Percentiles rank a stretch among this genome's conserved stretches.
Evolutionary conservation across 2,329 filamentous ascomycete genomes (phyloP).

Genomic region (Trichoderma koningiopsis): DNA sequence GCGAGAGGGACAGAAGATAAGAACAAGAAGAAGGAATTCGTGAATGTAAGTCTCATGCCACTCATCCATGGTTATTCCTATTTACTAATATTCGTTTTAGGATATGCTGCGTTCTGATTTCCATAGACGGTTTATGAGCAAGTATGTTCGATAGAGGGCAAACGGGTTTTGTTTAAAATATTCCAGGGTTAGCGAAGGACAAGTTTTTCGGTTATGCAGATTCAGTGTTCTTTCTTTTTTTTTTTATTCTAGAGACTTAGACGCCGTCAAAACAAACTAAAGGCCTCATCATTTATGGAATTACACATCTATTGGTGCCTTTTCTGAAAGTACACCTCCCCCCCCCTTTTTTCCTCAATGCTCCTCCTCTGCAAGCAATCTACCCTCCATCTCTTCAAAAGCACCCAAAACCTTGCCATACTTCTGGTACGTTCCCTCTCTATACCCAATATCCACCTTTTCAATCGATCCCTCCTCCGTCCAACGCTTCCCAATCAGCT

Average conservation of each 20-base stretch:
- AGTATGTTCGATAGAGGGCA: slow-evolving; percentile 56
- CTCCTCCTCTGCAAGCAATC: slow-evolving; percentile 54
- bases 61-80: neutral
- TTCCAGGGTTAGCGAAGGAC: slow-evolving; percentile 18
- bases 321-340: neutral
- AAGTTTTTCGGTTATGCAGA: neutral
- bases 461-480: slow-evolving; percentile 80
- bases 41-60: slow-evolving; percentile 69
- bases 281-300: neutral
- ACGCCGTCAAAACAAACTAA: slow-evolving; percentile 27
- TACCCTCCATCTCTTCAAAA: slow-evolving; percentile 74
- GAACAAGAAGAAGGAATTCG: slow-evolving; percentile 87
- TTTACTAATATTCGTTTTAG: slow-evolving; percentile 42
- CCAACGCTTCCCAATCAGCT: slow-evolving; percentile 83
- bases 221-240: neutral
- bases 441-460: slow-evolving; percentile 81
- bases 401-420: slow-evolving; percentile 78
- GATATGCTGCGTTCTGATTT: slow-evolving; percentile 93
- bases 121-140: slow-evolving; percentile 93
- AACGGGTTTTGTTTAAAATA: neutral
- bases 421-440: slow-evolving; percentile 69
- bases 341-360: neutral
- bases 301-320: neutral
- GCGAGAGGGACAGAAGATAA: slow-evolving; percentile 91
- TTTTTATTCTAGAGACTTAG: slow-evolving; percentile 26